Evolutionary conservation across 331 rosid genomes (phyloP).

Genomic region (Quercus tomentella): DNA sequence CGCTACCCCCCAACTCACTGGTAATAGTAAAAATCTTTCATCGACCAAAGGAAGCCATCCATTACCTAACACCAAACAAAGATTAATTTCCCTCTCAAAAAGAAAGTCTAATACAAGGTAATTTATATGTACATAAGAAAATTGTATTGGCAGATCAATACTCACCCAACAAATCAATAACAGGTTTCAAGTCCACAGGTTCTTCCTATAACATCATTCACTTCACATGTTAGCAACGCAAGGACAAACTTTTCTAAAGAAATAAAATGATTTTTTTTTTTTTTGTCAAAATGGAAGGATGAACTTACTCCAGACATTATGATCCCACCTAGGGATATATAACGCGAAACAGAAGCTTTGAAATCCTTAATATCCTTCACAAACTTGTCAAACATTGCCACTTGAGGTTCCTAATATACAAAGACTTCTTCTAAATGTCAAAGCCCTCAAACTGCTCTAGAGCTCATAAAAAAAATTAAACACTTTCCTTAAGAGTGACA

Average conservation of each 20-base stretch:
- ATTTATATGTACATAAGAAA: neutral
- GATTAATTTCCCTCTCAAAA: neutral
- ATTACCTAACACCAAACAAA: constrained; percentile 4
- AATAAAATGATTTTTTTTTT: no score
- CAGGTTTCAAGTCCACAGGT: constrained; percentile 50
- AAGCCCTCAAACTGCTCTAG: neutral
- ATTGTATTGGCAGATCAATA: neutral
- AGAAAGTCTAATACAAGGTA: neutral
- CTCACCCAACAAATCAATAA: constrained; percentile 69
- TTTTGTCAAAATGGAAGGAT: no score
- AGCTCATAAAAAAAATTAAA: neutral
- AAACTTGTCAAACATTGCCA: neutral
- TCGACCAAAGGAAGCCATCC: neutral
- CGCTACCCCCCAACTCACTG: neutral
- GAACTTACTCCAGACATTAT: no score
- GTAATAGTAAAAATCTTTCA: neutral
- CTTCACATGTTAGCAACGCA: constrained; percentile 14
- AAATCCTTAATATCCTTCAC: no score
- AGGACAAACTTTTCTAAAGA: neutral
- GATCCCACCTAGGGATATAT: no score
- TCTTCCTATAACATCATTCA: neutral
- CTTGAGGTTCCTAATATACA: constrained; percentile 20
- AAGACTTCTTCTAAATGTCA: neutral
- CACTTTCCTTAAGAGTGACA: neutral
- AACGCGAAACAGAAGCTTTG: no score